A percentile compares a stretch with the other conserved stretches of the same genome.
These are phyloP conservation scores for Craterostigma plantagineum DNA, from an alignment of 257 asterid species.

Conservation along the genomic window DNA sequence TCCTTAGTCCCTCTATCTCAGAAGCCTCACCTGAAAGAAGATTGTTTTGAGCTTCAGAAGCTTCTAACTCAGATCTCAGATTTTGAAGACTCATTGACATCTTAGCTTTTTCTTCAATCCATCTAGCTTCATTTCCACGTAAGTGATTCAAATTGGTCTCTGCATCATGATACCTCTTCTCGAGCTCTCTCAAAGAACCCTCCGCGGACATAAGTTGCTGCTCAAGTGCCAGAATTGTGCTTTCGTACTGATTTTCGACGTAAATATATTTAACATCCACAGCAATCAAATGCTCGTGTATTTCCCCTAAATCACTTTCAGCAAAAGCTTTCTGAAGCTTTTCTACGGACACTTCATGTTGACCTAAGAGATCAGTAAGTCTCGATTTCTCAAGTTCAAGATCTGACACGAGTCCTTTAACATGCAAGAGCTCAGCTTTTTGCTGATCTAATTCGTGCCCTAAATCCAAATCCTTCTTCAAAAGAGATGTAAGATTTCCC, in stretches of 20 bases:
- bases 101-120: constrained; percentile 25
- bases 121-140: constrained; percentile 29
- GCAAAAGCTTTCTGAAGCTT: constrained; percentile 28
- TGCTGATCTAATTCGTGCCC: constrained; percentile 22
- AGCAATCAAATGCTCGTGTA: constrained; percentile 30
- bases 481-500: too few species aligned
- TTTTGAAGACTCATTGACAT: constrained; percentile 20
- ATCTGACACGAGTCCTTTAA: constrained; percentile 30
- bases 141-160: constrained; percentile 25
- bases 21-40: constrained; percentile 37
- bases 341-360: constrained; percentile 24
- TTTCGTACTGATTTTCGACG: constrained; percentile 28
- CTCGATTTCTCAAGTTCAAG: constrained; percentile 50
- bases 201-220: constrained; percentile 30
- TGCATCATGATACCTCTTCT: constrained; percentile 21
- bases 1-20: constrained; percentile 24
- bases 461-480: constrained; percentile 23
- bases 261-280: constrained; percentile 39
- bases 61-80: constrained; percentile 39
- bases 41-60: constrained; percentile 27
- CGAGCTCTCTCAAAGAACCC: constrained; percentile 22
- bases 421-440: constrained; percentile 31
- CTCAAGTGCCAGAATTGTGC: constrained; percentile 18
- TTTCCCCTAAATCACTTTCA: constrained; percentile 32
- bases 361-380: constrained; percentile 28